Base-by-base conservation (phyloP, 495 filamentous ascomycete species). In the Sordaria brevicollis region DNA sequence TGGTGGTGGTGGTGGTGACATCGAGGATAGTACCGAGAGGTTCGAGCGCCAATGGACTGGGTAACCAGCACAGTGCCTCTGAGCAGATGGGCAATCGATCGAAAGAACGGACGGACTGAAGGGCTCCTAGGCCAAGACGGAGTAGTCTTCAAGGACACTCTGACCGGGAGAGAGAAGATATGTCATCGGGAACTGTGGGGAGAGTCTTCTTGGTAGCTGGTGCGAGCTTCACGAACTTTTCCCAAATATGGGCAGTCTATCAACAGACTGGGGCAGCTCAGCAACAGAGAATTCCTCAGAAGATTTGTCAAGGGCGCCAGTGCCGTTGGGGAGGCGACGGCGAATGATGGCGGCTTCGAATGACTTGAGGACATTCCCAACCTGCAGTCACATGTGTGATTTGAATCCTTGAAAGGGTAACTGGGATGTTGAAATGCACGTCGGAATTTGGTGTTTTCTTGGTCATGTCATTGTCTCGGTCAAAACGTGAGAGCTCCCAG, bases 101-200 rank as follows among this genome's bases (percentile, higher is more conserved):
- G 76, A 21, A 80, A 25, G 54, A 80, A 65, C 70, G 2, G 74
- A 77, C 29, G 78, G 70, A 57, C 81, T 80, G 8, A 79, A 68
- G 7, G 80, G 79, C 5, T 74, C 73, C 19, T 73, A 68, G 13
- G 76, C 65, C 5, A 54, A 54, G 2, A n/a, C 35, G 21, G n/a
- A n/a, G n/a, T 25, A n/a, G 9, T 19, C 2, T 33, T 33, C 25
- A 19, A 65, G 66, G 15, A 5, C n/a, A 5, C 39, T 54, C 5
- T 67, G 35, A 2, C 74, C 74, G 6, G 66, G 39, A 35, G 71
- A 74, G 4, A 77, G 79, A 21, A 81, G 62, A 15, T 73, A 76
- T 57, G 80, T 73, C 65, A 81, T 82, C 68, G 82, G 72, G 69
- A 79, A 80, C 21, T 76, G 62, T 10, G 73, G 67, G 33, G 76